A percentile compares a stretch with the other conserved stretches of the same genome.
Evolutionary conservation across 495 filamentous ascomycete species (phyloP).

Genomic region (Penicillium lagena): DNA sequence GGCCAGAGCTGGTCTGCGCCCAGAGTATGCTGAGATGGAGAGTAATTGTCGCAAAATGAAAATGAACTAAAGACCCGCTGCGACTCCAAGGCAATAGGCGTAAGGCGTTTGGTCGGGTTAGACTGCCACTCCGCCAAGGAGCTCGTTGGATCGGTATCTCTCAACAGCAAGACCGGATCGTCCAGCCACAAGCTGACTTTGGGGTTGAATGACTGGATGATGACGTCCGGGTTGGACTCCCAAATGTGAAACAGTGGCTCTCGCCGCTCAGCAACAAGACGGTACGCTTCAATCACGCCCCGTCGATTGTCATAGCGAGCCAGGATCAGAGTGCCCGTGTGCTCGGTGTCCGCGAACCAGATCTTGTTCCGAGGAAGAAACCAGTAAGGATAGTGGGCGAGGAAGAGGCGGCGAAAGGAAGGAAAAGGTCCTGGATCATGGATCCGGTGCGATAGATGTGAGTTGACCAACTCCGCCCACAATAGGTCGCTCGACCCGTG

Average conservation of each 20-base stretch:
- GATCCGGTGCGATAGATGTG: constrained; percentile 48
- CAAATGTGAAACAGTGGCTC: constrained; percentile 49
- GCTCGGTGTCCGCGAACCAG: constrained; percentile 75
- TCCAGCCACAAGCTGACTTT: constrained; percentile 61
- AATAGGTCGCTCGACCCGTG: constrained; percentile 50
- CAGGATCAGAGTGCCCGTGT: constrained; percentile 64
- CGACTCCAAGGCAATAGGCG: constrained; percentile 46
- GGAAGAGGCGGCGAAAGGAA: constrained; percentile 63
- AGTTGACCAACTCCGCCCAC: constrained; percentile 59
- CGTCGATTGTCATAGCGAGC: constrained; percentile 63
- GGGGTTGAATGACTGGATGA: constrained; percentile 70
- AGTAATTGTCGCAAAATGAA: constrained; percentile 36
- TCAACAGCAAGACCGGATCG: constrained; percentile 60
- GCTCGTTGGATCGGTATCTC: constrained; percentile 20
- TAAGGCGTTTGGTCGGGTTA: constrained; percentile 33
- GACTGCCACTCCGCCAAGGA: constrained; percentile 16
- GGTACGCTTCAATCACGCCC: constrained; percentile 75
- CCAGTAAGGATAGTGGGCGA: constrained; percentile 73
- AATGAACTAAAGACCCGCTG: constrained; percentile 42
- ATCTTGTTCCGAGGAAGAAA: constrained; percentile 73
- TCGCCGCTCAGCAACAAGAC: constrained; percentile 58
- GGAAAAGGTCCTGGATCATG: constrained; percentile 46
- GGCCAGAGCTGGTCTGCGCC: constrained; percentile 58
- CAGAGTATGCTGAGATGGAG: constrained; percentile 24
- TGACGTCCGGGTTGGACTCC: constrained; percentile 59